A percentile compares a stretch with the other conserved stretches of the same genome.
Evolutionary conservation across 2,329 filamentous ascomycete genomes (phyloP).

Genomic region (Emericellopsis atlantica): DNA sequence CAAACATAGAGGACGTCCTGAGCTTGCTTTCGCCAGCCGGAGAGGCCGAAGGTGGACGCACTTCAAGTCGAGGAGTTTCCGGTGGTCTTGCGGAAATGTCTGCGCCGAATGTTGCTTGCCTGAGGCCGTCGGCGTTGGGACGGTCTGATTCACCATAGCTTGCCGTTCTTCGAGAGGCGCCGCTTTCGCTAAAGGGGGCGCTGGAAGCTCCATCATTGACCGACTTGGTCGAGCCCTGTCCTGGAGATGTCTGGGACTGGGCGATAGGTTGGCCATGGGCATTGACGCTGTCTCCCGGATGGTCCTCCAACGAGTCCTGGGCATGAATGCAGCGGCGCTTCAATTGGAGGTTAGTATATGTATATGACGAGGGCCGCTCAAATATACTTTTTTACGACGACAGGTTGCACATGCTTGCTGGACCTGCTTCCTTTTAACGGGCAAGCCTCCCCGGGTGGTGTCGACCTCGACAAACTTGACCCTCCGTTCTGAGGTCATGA

Average conservation of each 20-base stretch:
- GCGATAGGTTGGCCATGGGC: not conserved
- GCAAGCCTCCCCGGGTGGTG: conserved; percentile 32
- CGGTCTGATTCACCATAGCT: not conserved
- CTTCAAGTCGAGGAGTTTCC: too few relatives aligned
- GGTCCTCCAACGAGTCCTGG: conserved; percentile 18
- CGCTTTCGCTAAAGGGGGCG: not conserved
- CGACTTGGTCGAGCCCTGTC: not conserved
- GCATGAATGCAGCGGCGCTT: conserved; percentile 32
- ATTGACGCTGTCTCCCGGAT: conserved; percentile 3
- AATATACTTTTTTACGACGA: conserved; percentile 37
- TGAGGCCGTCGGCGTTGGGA: not conserved
- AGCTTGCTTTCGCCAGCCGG: conserved; percentile 4
- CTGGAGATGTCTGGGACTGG: not conserved
- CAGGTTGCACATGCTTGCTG: conserved; percentile 43
- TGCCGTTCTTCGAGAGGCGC: not conserved
- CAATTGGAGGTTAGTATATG: conserved; percentile 1
- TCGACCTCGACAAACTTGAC: conserved; percentile 48
- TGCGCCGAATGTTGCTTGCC: not conserved
- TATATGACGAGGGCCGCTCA: not conserved
- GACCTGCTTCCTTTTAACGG: conserved; percentile 47
- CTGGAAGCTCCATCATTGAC: not conserved
- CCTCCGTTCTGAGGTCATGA: conserved; percentile 1
- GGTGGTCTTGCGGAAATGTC: not conserved
- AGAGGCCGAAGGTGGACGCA: not conserved
- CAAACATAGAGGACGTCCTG: conserved; percentile 30